Percentiles rank a stretch among this genome's conserved stretches.
These are phyloP conservation scores for Prunus yedoensis DNA, from an alignment of 331 rosid species.

Conservation along the genomic window DNA sequence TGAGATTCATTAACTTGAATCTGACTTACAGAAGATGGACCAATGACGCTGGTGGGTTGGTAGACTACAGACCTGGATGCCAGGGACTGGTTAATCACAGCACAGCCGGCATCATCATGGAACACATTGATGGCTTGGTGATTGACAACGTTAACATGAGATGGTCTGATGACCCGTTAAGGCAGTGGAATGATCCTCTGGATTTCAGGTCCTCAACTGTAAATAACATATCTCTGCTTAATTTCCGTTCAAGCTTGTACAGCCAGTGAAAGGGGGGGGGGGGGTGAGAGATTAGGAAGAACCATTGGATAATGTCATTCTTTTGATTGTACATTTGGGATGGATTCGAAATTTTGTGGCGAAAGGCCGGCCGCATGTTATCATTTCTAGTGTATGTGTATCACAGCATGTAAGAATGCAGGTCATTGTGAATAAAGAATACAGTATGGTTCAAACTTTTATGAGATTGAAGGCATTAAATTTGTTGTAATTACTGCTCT, in stretches of 20 bases:
- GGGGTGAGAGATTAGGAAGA: not conserved
- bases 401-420: not conserved
- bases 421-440: not conserved
- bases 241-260: slow-evolving; percentile 59
- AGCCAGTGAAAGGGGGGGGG: slow-evolving; percentile 11
- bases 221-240: slow-evolving; percentile 55
- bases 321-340: not conserved
- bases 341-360: too few species aligned
- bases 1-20: slow-evolving; percentile 73
- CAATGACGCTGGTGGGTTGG: slow-evolving; percentile 52
- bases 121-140: slow-evolving; percentile 72
- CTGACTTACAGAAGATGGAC: slow-evolving; percentile 69
- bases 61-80: slow-evolving; percentile 93
- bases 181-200: slow-evolving; percentile 73
- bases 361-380: not conserved
- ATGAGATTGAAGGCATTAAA: not conserved
- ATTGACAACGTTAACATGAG: slow-evolving; percentile 73
- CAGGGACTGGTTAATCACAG: slow-evolving; percentile 69
- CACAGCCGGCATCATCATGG: slow-evolving; percentile 77
- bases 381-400: not conserved
- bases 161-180: slow-evolving; percentile 50
- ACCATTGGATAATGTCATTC: not conserved
- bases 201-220: slow-evolving; percentile 78
- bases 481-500: not conserved
- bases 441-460: not conserved